Evolutionary conservation across 345 rosid species (phyloP).

Genomic region (Toxicodendron radicans): DNA sequence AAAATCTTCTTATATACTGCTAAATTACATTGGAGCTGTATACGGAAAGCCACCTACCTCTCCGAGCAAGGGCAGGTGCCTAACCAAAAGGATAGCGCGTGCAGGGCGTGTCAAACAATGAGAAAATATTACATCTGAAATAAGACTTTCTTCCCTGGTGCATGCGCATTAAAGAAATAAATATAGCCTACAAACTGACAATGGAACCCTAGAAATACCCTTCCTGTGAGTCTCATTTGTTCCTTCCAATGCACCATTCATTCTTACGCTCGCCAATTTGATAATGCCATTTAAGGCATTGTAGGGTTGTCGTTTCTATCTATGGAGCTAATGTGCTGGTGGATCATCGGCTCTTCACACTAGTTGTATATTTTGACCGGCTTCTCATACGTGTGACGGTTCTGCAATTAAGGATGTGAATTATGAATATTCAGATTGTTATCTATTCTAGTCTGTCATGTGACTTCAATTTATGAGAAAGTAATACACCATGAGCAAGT

Average conservation of each 20-base stretch:
- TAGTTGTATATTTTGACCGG: constrained; percentile 64
- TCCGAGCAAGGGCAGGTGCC: constrained; percentile 8
- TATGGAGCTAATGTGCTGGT: constrained; percentile 7
- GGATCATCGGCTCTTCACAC: constrained; percentile 28
- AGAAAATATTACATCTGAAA: constrained; percentile 14
- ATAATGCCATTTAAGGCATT: constrained; percentile 10
- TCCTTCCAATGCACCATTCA: constrained; percentile 18
- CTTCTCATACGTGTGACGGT: constrained; percentile 60
- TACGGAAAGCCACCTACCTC: constrained; percentile 18
- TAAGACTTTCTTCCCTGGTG: constrained; percentile 1
- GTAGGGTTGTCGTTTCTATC: constrained; percentile 14
- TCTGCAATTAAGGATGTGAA: constrained; percentile 34
- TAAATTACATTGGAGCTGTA: constrained; percentile 48
- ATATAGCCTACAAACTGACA: constrained; percentile 35
- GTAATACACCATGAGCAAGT: background rate
- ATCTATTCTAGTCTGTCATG: background rate
- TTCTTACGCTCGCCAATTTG: too few species aligned
- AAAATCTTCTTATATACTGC: constrained; percentile 49
- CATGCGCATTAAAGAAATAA: constrained; percentile 18
- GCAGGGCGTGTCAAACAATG: background rate
- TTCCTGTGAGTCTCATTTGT: constrained; percentile 12
- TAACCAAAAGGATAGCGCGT: constrained; percentile 8
- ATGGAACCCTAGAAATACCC: constrained; percentile 26
- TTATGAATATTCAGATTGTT: background rate
- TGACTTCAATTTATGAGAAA: background rate